phyloP scores from a whole-genome alignment of 805 yeast species.

The Candida wancherniae region DNA sequence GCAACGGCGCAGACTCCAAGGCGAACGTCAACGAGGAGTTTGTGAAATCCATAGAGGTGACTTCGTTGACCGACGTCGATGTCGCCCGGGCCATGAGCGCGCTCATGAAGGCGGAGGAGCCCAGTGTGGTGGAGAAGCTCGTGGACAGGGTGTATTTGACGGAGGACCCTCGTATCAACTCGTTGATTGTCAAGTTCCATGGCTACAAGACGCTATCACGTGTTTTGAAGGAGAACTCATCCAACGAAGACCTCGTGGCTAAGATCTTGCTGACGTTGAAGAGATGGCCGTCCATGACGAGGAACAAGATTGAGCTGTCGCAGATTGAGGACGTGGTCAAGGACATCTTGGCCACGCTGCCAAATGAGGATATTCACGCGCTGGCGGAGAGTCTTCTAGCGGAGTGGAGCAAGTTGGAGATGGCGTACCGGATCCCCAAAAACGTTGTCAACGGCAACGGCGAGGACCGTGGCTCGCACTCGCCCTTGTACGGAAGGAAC shows the following conservation, averaged over 20 bases:
- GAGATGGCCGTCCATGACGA: slow-evolving; percentile 54
- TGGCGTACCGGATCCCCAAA: slow-evolving; percentile 85
- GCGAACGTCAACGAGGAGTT: slow-evolving; percentile 60
- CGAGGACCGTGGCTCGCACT: slow-evolving; percentile 5
- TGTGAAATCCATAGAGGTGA: slow-evolving; percentile 53
- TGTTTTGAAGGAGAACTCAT: slow-evolving; percentile 39
- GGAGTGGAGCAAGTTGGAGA: slow-evolving; percentile 69
- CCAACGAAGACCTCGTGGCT: slow-evolving; percentile 37
- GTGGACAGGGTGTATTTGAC: slow-evolving; percentile 62
- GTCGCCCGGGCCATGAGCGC: slow-evolving; percentile 79
- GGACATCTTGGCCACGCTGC: slow-evolving; percentile 28
- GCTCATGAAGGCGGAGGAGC: slow-evolving; percentile 71
- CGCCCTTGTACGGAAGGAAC: slow-evolving; percentile 13
- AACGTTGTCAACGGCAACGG: slow-evolving; percentile 19
- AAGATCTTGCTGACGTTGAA: slow-evolving; percentile 55
- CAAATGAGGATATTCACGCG: slow-evolving; percentile 23
- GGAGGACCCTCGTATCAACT: slow-evolving; percentile 46
- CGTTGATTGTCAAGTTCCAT: slow-evolving; percentile 68
- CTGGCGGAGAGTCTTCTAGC: slow-evolving; percentile 46
- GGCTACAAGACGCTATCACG: slow-evolving; percentile 79
- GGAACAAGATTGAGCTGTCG: slow-evolving; percentile 70
- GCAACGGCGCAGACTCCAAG: slow-evolving; percentile 47
- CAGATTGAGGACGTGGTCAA: slow-evolving; percentile 63
- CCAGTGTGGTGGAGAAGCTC: slow-evolving; percentile 57
- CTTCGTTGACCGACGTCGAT: slow-evolving; percentile 49